Base-by-base conservation (phyloP, 1,284 basidiomycete species). In the Boletus semigastroideus region DNA sequence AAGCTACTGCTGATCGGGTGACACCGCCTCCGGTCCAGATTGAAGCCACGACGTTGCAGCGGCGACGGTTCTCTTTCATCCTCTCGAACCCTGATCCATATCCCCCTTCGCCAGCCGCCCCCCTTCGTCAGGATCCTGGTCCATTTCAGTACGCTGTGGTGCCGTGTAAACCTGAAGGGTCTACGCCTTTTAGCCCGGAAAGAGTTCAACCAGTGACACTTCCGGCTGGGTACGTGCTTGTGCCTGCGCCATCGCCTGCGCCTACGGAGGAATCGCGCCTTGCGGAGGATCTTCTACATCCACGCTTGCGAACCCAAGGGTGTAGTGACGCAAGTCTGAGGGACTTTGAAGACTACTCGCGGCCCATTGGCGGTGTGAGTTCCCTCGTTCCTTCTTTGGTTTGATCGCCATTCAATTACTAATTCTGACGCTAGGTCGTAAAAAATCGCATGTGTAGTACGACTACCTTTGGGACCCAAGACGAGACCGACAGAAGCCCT, bases 311-410 rank as follows among this genome's bases (percentile, higher is more conserved):
- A 28, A 56, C 52, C 0, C 68, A 67, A 13, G 72, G 70, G 46
- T 50, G 48, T 48, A 75, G 75, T 40, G 60, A 64, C 14, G 63
- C 68, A 19, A 77, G 75, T 54, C 60, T 76, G 53, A 58, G 67
- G 49, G 74, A 77, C 54, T 73, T 77, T 46, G 67, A 74, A 55
- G 74, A 76, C 47, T 76, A 76, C 49, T 74, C 74, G 10, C 63
- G 74, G 45, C 74, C 75, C 2, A 76, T 76, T 22, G 70, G 67
- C 33, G 74, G 70, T 38, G 75, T 76, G 16, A 65, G 75, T 49
- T 28, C 25, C 25, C 7, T 7, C 25, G 5, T 7, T 7, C 1
- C 3, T 16, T 37, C 37, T 43, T 14, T 48, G n/a, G n/a, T 8
- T 7, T 0, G 1, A 14, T 17, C 46, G 27, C n/a, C 4, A 2